These are phyloP conservation scores for Paecilomyces niveus DNA, from an alignment of 2,329 filamentous ascomycete genomes.

Conservation along the genomic window DNA sequence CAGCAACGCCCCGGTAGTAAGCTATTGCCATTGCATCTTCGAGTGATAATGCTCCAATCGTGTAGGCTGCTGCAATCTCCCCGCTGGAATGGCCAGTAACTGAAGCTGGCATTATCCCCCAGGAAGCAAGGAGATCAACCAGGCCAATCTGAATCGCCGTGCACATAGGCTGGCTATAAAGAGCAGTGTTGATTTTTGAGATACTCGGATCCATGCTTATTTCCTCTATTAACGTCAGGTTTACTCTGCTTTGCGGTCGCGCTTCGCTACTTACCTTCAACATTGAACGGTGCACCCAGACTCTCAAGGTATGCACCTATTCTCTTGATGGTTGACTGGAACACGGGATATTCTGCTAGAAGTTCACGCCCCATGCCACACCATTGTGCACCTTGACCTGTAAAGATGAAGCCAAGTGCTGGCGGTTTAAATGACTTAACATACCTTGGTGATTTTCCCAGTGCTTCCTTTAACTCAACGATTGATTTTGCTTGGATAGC, in stretches of 20 bases:
- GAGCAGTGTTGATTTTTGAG: neutral
- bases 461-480: neutral
- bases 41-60: conserved; percentile 9
- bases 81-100: conserved; percentile 19
- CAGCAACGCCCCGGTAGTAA: conserved; percentile 11
- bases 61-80: conserved; percentile 19
- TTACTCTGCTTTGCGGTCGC: neutral
- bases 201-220: conserved; percentile 20
- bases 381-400: conserved; percentile 14
- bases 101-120: conserved; percentile 6
- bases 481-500: neutral
- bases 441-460: neutral
- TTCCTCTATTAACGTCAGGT: conserved; percentile 2
- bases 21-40: conserved; percentile 12
- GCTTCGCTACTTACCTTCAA: conserved; percentile 5
- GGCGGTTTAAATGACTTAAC: neutral
- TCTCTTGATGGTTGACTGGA: conserved; percentile 4
- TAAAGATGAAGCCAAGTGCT: conserved; percentile 8
- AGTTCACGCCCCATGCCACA: conserved; percentile 12
- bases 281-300: conserved; percentile 4
- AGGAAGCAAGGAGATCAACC: conserved; percentile 12
- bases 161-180: conserved; percentile 9
- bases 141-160: conserved; percentile 15
- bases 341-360: conserved; percentile 3
- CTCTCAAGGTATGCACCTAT: conserved; percentile 4